Percentiles rank a stretch among this genome's conserved stretches.
Conservation (phyloP, 345 rosid genomes). For the Ceriops zippeliana region DNA sequence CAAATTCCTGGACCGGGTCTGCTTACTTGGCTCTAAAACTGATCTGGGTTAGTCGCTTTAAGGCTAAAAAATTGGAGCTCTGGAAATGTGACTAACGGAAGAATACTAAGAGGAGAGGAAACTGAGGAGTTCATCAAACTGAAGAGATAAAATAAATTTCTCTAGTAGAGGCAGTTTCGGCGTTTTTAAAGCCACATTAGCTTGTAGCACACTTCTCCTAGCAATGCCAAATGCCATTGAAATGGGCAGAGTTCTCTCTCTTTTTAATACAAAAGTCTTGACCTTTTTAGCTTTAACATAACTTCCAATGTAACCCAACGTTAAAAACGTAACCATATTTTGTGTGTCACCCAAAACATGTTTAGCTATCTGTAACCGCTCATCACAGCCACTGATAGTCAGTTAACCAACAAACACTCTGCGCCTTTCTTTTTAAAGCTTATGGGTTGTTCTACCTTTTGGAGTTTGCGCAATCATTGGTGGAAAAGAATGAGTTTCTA, state of each 20-base stretch:
- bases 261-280: neutral
- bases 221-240: constrained; percentile 40
- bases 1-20: constrained; percentile 24
- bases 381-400: neutral
- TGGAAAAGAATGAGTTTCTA: no score
- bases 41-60: constrained; percentile 42
- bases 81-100: neutral
- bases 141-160: constrained; percentile 33
- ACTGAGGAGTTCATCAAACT: constrained; percentile 4
- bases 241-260: constrained; percentile 36
- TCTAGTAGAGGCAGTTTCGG: constrained; percentile 39
- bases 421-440: no score
- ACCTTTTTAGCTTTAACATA: neutral
- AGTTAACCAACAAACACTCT: no score
- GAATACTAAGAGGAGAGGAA: constrained; percentile 11
- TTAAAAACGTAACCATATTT: neutral
- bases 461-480: no score
- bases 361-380: neutral
- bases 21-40: constrained; percentile 42
- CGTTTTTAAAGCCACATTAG: constrained; percentile 46
- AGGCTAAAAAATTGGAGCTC: constrained; percentile 13
- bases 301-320: neutral
- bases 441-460: no score
- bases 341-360: neutral
- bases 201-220: constrained; percentile 52